These are phyloP conservation scores for Tylopilus cervinicoccineus DNA, from an alignment of 768 basidiomycete genomes.

Conservation along the genomic window DNA sequence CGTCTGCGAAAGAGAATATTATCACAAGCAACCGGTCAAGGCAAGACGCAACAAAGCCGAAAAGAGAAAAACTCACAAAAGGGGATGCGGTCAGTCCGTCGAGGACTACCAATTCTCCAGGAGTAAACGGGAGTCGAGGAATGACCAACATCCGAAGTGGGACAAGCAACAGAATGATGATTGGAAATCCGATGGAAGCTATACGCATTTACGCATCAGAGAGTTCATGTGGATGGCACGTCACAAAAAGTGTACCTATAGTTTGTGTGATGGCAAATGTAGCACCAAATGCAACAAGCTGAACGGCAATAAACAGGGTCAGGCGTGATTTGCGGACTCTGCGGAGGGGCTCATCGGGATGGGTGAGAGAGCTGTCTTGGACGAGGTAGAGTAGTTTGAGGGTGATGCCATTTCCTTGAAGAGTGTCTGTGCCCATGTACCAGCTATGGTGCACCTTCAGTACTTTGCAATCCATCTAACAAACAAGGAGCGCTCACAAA, in stretches of 20 bases:
- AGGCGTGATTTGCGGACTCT: conserved; percentile 74
- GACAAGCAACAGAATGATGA: conserved; percentile 80
- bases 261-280: conserved; percentile 93
- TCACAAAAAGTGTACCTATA: conserved; percentile 48
- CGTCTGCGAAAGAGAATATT: conserved; percentile 26
- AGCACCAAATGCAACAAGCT: conserved; percentile 79
- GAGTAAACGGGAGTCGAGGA: conserved; percentile 70
- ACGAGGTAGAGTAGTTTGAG: conserved; percentile 76
- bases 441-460: conserved; percentile 43
- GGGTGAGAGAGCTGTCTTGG: conserved; percentile 62
- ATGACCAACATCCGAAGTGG: conserved; percentile 72
- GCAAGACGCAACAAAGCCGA: not conserved
- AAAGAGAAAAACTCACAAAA: conserved; percentile 56
- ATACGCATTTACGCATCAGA: conserved; percentile 1
- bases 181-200: conserved; percentile 90
- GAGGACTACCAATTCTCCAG: conserved; percentile 76
- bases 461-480: not conserved
- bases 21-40: too few species aligned
- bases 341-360: conserved; percentile 63
- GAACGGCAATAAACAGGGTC: conserved; percentile 64
- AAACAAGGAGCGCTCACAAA: conserved; percentile 50
- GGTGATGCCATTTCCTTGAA: conserved; percentile 80
- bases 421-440: conserved; percentile 88
- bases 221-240: too few species aligned
- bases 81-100: conserved; percentile 87